Conservation (phyloP, 352 stramenopile species). For the Pythium dissotocum region DNA sequence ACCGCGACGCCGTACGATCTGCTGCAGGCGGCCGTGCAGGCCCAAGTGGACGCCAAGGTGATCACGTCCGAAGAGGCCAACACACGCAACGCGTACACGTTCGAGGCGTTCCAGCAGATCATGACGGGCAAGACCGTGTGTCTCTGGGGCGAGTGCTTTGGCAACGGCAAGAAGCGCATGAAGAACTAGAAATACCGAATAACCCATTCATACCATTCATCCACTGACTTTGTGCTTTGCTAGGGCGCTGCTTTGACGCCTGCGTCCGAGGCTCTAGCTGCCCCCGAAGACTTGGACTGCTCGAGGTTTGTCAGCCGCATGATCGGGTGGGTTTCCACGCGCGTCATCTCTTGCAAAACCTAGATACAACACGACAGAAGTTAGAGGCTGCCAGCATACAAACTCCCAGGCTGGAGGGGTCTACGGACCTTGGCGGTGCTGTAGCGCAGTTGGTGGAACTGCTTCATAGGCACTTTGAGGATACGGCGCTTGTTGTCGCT, state of each 20-base stretch:
- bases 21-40: conserved; percentile 37
- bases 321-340: conserved; percentile 73
- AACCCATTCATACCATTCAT: neutral
- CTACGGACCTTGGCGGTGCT: conserved; percentile 50
- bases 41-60: conserved; percentile 50
- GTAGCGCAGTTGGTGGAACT: conserved; percentile 83
- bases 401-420: neutral
- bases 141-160: conserved; percentile 86
- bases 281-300: conserved; percentile 6
- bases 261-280: neutral
- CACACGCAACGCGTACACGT: conserved; percentile 56
- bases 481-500: conserved; percentile 43
- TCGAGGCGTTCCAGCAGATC: conserved; percentile 75
- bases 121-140: conserved; percentile 82
- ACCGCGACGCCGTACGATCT: conserved; percentile 40
- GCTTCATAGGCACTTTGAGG: conserved; percentile 49
- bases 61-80: conserved; percentile 57
- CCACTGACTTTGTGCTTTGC: neutral
- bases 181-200: conserved; percentile 50
- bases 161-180: conserved; percentile 83
- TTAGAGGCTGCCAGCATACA: neutral
- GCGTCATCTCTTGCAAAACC: conserved; percentile 76
- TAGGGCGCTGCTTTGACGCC: neutral
- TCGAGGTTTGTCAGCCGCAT: conserved; percentile 66
- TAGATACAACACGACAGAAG: conserved; percentile 7